phyloP scores from a whole-genome alignment of 768 basidiomycete species.

The Tylopilus intermedius region DNA sequence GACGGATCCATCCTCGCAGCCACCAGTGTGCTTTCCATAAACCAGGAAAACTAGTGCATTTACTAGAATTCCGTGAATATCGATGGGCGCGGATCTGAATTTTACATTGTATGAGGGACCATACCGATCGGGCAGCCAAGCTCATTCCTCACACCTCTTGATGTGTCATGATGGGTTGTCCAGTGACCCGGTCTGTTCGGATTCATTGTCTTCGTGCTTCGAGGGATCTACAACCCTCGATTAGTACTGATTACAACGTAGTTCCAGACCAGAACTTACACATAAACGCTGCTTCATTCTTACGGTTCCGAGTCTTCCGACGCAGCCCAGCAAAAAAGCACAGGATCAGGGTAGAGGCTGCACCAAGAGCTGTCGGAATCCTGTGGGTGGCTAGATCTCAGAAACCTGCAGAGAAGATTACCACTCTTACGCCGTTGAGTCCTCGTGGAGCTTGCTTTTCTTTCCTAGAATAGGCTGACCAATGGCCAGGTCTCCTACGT shows the following conservation, averaged over 20 bases:
- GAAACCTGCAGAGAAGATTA: neutral
- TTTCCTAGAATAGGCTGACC: neutral
- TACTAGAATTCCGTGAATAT: neutral
- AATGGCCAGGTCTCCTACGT: too few relatives aligned
- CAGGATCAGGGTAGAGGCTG: neutral
- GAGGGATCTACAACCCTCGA: neutral
- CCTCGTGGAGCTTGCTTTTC: neutral
- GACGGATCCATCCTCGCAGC: conserved; percentile 6
- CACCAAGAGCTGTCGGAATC: too few relatives aligned
- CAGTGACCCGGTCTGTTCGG: neutral
- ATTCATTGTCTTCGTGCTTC: neutral
- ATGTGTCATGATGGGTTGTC: neutral
- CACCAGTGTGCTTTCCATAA: conserved; percentile 7
- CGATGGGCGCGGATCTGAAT: neutral
- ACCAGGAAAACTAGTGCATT: conserved; percentile 4
- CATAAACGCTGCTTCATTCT: neutral
- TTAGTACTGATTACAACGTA: neutral
- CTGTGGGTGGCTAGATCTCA: too few relatives aligned
- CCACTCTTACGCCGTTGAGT: neutral
- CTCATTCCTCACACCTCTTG: neutral
- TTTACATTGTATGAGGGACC: too few relatives aligned
- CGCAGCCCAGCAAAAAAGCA: neutral
- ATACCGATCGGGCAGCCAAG: too few relatives aligned
- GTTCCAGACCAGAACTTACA: neutral
- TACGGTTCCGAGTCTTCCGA: neutral